A percentile compares a stretch with the other conserved stretches of the same genome.
Evolutionary conservation across 805 yeast species (phyloP).

Genomic region (Ogataea salicorniae): DNA sequence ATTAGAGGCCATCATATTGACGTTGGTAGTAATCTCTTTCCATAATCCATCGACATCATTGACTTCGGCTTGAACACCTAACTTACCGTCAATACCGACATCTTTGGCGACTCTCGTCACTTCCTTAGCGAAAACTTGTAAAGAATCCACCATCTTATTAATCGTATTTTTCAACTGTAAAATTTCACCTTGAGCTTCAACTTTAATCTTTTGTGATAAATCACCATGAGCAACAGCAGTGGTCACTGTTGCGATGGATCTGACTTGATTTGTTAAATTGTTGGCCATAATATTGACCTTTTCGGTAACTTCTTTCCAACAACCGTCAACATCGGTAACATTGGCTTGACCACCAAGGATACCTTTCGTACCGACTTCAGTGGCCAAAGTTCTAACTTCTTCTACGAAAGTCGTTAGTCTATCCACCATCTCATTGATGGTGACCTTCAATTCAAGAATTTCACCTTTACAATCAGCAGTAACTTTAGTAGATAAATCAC

Average conservation of each 20-base stretch:
- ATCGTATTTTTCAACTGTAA: constrained; percentile 80
- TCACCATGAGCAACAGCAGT: constrained; percentile 92
- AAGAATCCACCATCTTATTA: constrained; percentile 88
- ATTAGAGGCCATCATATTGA: constrained; percentile 91
- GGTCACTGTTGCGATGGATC: constrained; percentile 85
- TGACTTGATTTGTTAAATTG: constrained; percentile 80
- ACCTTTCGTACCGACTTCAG: constrained; percentile 81
- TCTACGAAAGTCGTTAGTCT: constrained; percentile 76
- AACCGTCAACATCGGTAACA: constrained; percentile 79
- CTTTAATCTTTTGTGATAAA: constrained; percentile 77
- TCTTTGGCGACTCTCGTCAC: constrained; percentile 88
- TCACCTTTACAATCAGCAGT: constrained; percentile 84
- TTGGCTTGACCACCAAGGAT: constrained; percentile 88
- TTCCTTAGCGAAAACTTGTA: constrained; percentile 82
- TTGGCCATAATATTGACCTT: constrained; percentile 86
- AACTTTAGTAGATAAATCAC: constrained; percentile 75
- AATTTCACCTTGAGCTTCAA: constrained; percentile 88
- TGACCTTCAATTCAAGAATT: constrained; percentile 71
- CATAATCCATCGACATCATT: constrained; percentile 87
- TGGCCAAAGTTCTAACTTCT: constrained; percentile 82
- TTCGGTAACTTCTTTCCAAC: constrained; percentile 87
- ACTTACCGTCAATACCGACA: constrained; percentile 89
- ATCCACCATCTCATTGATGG: constrained; percentile 87
- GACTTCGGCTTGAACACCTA: constrained; percentile 90
- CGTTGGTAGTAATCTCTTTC: constrained; percentile 89